Base-by-base conservation (phyloP, 345 rosid genomes). In the Eucalyptus guilfoylei region DNA sequence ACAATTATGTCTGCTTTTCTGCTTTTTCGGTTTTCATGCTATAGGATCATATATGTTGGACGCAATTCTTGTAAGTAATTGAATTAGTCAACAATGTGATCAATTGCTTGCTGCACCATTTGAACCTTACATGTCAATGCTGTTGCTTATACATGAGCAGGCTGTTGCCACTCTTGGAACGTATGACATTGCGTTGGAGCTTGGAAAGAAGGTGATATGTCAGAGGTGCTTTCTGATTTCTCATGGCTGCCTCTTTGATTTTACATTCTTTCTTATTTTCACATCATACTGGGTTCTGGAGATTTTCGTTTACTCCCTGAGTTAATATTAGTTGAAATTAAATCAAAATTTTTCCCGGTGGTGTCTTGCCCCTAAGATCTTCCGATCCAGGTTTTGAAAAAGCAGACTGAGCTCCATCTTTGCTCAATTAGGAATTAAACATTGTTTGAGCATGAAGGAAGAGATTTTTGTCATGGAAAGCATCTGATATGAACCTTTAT, bases 161-260 rank as follows among this genome's bases (percentile, higher is more conserved):
- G 97, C 95, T 81, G 92, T 96, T 87, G 99, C 99, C 80, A 94
- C 97, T 48, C 95, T 97, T 86, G 99, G 99, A 85, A 96, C 99
- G 44, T 97, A 96, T 91, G 99, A 97, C 90, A 94, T 96, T 87
- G 97, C 98, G 13, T 88, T 96, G 89, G 99, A 96, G 91, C 91
- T 97, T 92, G 99, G 99, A 88, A 96, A 95, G 96, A 97, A 97
- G 94, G 94, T 96, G 69, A 93, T 97, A 89, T 96, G 99, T 91
- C 99, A 95, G 92, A 96, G 99, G 99, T 96, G 83, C 72, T 91
- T 87, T 67, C 88, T 86, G 69, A 52, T 55, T 89, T 30, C 54
- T 83, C 60, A 45, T 28, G 80, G 47, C 34, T 45, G 45, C 72
- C 37, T 49, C 49, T 86, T 60, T 87, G 80, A 47, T 11, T 76